These are phyloP conservation scores for Pseudomonodictys pantanalensis DNA, from an alignment of 495 filamentous ascomycete genomes.

Conservation along the genomic window DNA sequence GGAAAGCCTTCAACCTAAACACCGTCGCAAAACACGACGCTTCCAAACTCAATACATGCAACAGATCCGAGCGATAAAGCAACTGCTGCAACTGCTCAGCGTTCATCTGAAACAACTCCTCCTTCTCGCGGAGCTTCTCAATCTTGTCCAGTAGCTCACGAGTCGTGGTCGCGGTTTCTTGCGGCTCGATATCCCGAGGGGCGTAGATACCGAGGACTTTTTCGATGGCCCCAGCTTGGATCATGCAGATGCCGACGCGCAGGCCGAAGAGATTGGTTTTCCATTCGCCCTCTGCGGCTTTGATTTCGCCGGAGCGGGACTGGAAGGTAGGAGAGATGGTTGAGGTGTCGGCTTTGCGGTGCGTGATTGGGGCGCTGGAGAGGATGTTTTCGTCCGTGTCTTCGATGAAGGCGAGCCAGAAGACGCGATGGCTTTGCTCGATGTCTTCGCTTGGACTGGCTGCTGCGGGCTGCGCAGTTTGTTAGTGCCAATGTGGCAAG, in stretches of 20 bases:
- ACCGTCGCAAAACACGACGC: conserved; percentile 21
- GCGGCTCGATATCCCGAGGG: background rate
- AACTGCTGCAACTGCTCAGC: conserved; percentile 12
- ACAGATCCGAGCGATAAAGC: conserved; percentile 21
- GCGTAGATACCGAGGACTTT: conserved; percentile 12
- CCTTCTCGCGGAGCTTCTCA: background rate
- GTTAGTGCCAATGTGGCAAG: too few relatives aligned
- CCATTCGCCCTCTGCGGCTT: conserved; percentile 18
- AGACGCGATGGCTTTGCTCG: conserved; percentile 21
- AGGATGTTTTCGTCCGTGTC: conserved; percentile 11
- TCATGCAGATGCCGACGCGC: background rate
- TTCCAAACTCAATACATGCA: conserved; percentile 11
- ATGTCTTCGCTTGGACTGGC: background rate
- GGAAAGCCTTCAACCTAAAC: conserved; percentile 10
- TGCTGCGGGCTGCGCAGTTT: background rate
- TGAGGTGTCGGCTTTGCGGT: conserved; percentile 10
- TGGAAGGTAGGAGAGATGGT: background rate
- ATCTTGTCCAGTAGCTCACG: background rate
- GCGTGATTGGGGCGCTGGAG: background rate
- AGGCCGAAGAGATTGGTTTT: conserved; percentile 17
- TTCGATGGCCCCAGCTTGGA: conserved; percentile 21
- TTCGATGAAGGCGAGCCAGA: conserved; percentile 21
- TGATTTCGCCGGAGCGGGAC: conserved; percentile 8
- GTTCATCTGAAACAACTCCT: conserved; percentile 13
- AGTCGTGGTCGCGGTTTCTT: background rate